A percentile compares a stretch with the other conserved stretches of the same genome.
Conservation (phyloP, 1,284 basidiomycete genomes). For the Pseudozyma tsukubaensis region DNA sequence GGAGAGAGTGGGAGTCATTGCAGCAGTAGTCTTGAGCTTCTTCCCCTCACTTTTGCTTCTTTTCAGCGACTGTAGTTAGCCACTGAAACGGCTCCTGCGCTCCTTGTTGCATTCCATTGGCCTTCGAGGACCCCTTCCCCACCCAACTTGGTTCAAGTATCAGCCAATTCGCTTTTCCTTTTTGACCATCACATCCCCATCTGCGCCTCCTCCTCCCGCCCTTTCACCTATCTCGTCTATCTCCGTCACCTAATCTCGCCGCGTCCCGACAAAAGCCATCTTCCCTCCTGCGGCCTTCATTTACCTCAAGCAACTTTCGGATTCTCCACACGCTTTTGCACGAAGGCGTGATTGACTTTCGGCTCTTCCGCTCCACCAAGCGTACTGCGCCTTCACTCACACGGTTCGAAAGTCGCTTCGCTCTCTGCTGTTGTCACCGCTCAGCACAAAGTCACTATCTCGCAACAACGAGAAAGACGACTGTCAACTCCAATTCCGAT, state of each 20-base stretch:
- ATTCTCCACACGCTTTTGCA: no score
- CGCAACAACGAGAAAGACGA: no score
- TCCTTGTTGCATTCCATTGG: no score
- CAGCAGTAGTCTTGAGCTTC: neutral
- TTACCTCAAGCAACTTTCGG: no score
- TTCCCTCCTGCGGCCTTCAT: neutral
- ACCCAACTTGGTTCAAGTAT: neutral
- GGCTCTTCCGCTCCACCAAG: neutral
- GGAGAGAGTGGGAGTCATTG: neutral
- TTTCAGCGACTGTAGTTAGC: neutral
- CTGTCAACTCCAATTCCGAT: neutral
- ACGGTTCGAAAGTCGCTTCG: no score
- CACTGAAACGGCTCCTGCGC: neutral
- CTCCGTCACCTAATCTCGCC: conserved; percentile 3
- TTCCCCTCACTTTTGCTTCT: neutral
- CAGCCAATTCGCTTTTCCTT: neutral
- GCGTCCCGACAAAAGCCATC: neutral
- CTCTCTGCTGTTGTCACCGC: no score
- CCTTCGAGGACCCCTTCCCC: neutral
- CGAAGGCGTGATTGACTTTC: neutral
- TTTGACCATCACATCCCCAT: conserved; percentile 1
- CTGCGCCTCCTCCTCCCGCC: neutral
- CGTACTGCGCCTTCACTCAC: no score
- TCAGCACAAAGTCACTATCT: neutral
- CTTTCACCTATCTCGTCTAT: neutral